These are phyloP conservation scores for Cordyceps cicadae DNA, from an alignment of 2,329 filamentous ascomycete species.

Conservation along the genomic window DNA sequence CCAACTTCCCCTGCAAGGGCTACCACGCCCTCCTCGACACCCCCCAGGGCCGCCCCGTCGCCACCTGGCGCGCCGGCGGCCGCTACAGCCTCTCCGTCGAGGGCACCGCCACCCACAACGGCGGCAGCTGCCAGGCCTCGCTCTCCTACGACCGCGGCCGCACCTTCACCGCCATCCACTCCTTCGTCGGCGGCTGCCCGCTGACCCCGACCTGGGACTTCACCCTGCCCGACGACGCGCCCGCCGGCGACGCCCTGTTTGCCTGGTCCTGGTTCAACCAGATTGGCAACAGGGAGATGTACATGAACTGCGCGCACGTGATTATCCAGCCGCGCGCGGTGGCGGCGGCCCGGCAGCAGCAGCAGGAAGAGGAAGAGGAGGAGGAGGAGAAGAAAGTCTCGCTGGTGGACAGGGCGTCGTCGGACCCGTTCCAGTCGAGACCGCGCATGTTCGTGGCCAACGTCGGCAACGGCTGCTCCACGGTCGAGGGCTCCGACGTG, in stretches of 20 bases:
- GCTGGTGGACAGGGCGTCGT: slow-evolving; percentile 3
- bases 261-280: slow-evolving; percentile 72
- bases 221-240: slow-evolving; percentile 53
- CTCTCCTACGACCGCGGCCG: slow-evolving; percentile 62
- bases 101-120: slow-evolving; percentile 52
- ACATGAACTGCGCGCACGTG: slow-evolving; percentile 66
- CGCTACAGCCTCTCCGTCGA: slow-evolving; percentile 50
- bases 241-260: slow-evolving; percentile 36
- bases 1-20: slow-evolving; percentile 68
- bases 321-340: slow-evolving; percentile 20
- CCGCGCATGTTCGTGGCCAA: slow-evolving; percentile 61
- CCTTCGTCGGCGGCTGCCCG: slow-evolving; percentile 41
- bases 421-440: slow-evolving; percentile 9
- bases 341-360: no score
- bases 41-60: slow-evolving; percentile 40
- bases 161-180: slow-evolving; percentile 55
- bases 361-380: not conserved
- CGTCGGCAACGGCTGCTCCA: slow-evolving; percentile 46
- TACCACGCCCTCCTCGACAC: slow-evolving; percentile 37
- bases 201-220: slow-evolving; percentile 48
- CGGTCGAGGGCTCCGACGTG: slow-evolving; percentile 43
- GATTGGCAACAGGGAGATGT: slow-evolving; percentile 65
- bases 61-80: slow-evolving; percentile 50
- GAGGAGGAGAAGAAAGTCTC: not conserved
- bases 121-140: slow-evolving; percentile 63